Evolutionary conservation across 106 monocot genomes (phyloP).

Genomic region (Amphibolis antarctica): DNA sequence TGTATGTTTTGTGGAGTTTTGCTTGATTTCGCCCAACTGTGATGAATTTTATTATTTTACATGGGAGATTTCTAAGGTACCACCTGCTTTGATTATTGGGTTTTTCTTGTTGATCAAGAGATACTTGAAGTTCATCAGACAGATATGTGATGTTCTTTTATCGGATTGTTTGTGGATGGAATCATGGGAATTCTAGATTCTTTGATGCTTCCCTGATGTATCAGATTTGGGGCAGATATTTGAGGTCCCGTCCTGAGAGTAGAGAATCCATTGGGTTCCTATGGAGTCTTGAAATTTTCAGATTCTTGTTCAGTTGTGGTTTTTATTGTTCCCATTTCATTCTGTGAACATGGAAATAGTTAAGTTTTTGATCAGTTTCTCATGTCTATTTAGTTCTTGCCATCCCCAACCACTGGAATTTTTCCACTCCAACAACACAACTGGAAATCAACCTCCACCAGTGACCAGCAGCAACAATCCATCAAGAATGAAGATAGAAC

Average conservation of each 20-base stretch:
- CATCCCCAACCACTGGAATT: conserved; percentile 21
- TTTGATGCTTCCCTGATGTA: too few species aligned
- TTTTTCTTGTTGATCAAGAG: not conserved
- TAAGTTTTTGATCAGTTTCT: not conserved
- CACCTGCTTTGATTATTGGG: not conserved
- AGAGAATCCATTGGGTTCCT: too few species aligned
- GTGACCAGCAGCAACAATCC: not conserved
- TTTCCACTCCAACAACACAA: conserved; percentile 2
- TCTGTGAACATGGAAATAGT: not conserved
- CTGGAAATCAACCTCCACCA: not conserved
- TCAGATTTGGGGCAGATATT: too few species aligned
- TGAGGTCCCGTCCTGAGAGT: too few species aligned
- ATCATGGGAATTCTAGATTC: too few species aligned
- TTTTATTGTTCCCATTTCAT: not conserved
- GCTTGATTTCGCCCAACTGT: too few species aligned
- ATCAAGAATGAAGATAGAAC: not conserved
- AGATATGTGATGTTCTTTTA: too few species aligned
- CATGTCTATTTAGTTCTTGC: conserved; percentile 4
- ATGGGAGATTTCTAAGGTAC: not conserved
- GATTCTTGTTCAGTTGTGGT: too few species aligned
- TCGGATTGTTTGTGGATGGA: too few species aligned
- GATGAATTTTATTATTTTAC: too few species aligned
- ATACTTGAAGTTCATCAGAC: not conserved
- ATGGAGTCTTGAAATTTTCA: too few species aligned
- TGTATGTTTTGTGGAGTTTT: too few species aligned